phyloP scores from a whole-genome alignment of 2,329 filamentous ascomycete genomes.

The Claviceps lovelessii region DNA sequence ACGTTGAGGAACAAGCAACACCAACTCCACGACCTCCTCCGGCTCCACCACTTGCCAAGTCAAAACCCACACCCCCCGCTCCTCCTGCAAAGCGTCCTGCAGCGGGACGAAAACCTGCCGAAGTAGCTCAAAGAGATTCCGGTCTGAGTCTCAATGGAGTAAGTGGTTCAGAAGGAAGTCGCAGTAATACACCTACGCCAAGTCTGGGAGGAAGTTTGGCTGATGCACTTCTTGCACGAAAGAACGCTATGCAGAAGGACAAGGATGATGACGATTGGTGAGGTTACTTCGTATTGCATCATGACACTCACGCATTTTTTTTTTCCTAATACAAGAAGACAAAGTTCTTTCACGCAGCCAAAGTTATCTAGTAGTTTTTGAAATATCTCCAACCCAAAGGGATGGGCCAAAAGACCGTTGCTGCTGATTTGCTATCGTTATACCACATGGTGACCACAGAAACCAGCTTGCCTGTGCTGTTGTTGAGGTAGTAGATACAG shows the following conservation, averaged over 20 bases:
- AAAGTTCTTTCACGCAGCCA: neutral
- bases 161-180: conserved; percentile 45
- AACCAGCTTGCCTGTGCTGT: neutral
- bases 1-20: conserved; percentile 70
- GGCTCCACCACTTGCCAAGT: conserved; percentile 40
- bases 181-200: conserved; percentile 56
- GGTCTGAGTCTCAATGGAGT: conserved; percentile 46
- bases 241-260: conserved; percentile 61
- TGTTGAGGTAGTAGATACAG: neutral
- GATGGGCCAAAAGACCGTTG: neutral
- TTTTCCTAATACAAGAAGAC: neutral
- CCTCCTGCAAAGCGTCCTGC: conserved; percentile 71
- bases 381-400: neutral
- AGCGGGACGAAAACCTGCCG: conserved; percentile 54
- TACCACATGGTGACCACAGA: neutral
- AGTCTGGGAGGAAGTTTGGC: conserved; percentile 62
- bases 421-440: neutral
- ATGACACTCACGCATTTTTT: conserved; percentile 8
- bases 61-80: conserved; percentile 59
- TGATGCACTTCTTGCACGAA: conserved; percentile 62
- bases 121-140: conserved; percentile 57
- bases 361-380: neutral
- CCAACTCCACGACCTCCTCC: conserved; percentile 50
- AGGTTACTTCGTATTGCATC: conserved; percentile 1
- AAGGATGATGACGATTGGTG: conserved; percentile 59